A percentile compares a stretch with the other conserved stretches of the same genome.
These are phyloP conservation scores for Danielia reshetovae DNA, from an alignment of 805 yeast genomes.

Conservation along the genomic window DNA sequence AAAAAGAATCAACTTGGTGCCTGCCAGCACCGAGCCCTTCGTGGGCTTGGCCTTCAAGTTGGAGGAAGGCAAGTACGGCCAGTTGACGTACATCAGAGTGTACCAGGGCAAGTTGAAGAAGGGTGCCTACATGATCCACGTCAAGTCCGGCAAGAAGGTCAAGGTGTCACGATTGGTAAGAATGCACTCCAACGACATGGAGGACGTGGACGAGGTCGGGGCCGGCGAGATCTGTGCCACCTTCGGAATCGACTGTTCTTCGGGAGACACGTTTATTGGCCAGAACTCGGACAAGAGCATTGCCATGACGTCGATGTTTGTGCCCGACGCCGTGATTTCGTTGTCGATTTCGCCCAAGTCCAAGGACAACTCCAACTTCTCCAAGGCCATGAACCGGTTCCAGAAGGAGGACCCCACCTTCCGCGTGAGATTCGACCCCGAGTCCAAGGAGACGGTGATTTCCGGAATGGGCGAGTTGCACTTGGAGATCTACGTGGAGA, in stretches of 20 bases:
- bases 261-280: constrained; percentile 96
- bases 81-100: constrained; percentile 92
- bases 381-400: constrained; percentile 95
- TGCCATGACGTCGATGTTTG: constrained; percentile 97
- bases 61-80: constrained; percentile 98
- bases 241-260: constrained; percentile 97
- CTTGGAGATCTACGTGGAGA: constrained; percentile 94
- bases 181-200: constrained; percentile 99
- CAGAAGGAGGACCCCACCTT: constrained; percentile 99
- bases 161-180: constrained; percentile 92
- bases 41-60: constrained; percentile 98
- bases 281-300: constrained; percentile 59
- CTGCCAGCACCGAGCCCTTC: constrained; percentile 73
- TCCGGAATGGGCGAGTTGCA: constrained; percentile 99
- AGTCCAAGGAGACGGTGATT: constrained; percentile 89
- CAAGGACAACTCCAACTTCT: constrained; percentile 81
- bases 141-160: constrained; percentile 87
- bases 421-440: constrained; percentile 84
- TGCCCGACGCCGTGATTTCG: constrained; percentile 98
- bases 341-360: constrained; percentile 84
- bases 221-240: constrained; percentile 99
- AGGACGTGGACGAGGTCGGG: constrained; percentile 90
- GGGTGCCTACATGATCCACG: constrained; percentile 84
- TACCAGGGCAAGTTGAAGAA: constrained; percentile 94
- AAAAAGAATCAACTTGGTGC: constrained; percentile 64